A percentile compares a stretch with the other conserved stretches of the same genome.
These are phyloP conservation scores for Euphorbia celastroides DNA, from an alignment of 441 rosid genomes.

Conservation along the genomic window DNA sequence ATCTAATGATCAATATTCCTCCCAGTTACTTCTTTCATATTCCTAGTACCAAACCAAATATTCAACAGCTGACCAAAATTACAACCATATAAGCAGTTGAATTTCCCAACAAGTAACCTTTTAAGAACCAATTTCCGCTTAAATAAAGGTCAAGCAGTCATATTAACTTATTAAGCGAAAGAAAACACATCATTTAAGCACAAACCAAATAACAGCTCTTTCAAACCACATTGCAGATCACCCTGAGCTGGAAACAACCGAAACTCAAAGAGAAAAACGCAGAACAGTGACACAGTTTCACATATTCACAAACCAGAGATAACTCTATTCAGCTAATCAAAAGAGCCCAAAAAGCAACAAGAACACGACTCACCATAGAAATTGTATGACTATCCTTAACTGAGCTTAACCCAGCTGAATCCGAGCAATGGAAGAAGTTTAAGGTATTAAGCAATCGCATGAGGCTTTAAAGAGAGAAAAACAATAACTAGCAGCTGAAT, in stretches of 20 bases:
- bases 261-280: neutral
- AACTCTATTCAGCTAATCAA: neutral
- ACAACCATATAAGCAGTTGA: neutral
- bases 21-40: neutral
- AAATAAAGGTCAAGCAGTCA: no score
- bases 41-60: neutral
- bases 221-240: conserved; percentile 5
- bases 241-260: conserved; percentile 12
- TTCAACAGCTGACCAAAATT: neutral
- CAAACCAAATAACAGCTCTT: no score
- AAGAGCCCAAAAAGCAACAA: neutral
- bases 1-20: neutral
- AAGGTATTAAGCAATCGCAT: neutral
- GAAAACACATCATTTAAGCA: neutral
- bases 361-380: conserved; percentile 35
- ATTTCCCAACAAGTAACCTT: no score
- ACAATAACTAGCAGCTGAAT: neutral
- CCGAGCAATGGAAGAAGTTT: neutral
- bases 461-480: neutral
- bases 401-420: conserved; percentile 19
- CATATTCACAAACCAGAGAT: neutral
- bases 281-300: neutral
- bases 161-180: neutral
- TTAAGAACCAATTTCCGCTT: no score
- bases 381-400: neutral